Evolutionary conservation across 2,329 filamentous ascomycete genomes (phyloP).

Genomic region (Fusarium sublunatum): DNA sequence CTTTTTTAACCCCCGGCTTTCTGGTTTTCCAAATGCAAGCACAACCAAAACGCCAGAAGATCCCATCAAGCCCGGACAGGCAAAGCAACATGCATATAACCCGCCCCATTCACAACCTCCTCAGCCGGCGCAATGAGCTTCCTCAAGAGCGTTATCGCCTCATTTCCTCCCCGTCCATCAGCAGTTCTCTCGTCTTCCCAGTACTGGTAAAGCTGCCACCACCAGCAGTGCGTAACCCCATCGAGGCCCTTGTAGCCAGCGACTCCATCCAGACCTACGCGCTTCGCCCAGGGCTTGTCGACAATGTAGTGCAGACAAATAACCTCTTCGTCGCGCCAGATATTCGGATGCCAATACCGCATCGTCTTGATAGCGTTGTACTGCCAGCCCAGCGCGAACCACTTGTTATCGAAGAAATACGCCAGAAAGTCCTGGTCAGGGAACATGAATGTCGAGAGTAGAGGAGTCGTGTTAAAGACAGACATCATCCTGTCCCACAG

Average conservation of each 20-base stretch:
- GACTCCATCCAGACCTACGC: slow-evolving; percentile 23
- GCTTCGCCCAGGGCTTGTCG: slow-evolving; percentile 38
- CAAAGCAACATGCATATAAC: slow-evolving; percentile 8
- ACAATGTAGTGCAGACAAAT: slow-evolving; percentile 40
- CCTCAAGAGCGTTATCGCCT: slow-evolving; percentile 9
- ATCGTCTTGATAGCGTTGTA: slow-evolving; percentile 42
- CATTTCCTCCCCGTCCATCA: slow-evolving; percentile 19
- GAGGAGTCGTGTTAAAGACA: slow-evolving; percentile 28
- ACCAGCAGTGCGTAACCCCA: slow-evolving; percentile 35
- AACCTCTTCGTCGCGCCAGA: slow-evolving; percentile 40
- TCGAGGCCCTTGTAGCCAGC: slow-evolving; percentile 35
- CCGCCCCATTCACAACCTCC: neutral
- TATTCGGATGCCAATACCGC: slow-evolving; percentile 38
- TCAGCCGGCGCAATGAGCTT: slow-evolving; percentile 15
- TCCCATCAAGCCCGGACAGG: slow-evolving; percentile 7
- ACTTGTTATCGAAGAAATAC: slow-evolving; percentile 32
- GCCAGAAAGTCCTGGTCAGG: slow-evolving; percentile 38
- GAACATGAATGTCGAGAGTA: slow-evolving; percentile 31
- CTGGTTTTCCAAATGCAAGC: no score
- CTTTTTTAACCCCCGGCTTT: neutral
- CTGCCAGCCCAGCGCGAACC: slow-evolving; percentile 40
- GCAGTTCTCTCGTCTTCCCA: slow-evolving; percentile 29
- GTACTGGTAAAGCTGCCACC: slow-evolving; percentile 37
- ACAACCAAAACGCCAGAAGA: neutral
- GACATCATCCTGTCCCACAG: slow-evolving; percentile 33